Evolutionary conservation across 306 rosid genomes (phyloP).

Genomic region (Vigna mungo): DNA sequence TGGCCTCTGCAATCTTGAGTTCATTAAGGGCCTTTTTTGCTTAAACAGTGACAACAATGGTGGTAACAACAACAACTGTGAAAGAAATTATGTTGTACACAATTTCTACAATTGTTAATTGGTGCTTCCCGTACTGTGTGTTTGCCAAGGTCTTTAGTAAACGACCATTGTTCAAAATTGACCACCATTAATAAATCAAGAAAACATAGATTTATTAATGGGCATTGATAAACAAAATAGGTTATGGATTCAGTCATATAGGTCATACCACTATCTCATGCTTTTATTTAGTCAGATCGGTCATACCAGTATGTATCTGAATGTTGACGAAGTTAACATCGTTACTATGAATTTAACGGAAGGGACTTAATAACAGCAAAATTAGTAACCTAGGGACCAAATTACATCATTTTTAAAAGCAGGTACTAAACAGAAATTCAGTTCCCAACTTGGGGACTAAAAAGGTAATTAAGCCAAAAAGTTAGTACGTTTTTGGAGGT

Average conservation of each 20-base stretch:
- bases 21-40: constrained; percentile 76
- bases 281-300: too few relatives aligned
- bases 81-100: constrained; percentile 84
- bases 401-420: too few relatives aligned
- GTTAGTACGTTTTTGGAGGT: not conserved
- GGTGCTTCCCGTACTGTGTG: constrained; percentile 82
- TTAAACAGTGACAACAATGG: constrained; percentile 80
- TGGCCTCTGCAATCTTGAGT: constrained; percentile 64
- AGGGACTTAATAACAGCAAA: too few relatives aligned
- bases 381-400: too few relatives aligned
- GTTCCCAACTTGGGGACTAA: too few relatives aligned
- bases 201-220: not conserved
- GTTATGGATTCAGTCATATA: constrained; percentile 29
- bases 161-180: constrained; percentile 72
- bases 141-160: constrained; percentile 80
- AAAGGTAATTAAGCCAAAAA: too few relatives aligned
- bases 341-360: too few relatives aligned
- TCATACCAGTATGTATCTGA: too few relatives aligned
- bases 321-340: too few relatives aligned
- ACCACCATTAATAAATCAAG: constrained; percentile 29
- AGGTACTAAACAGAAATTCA: too few relatives aligned
- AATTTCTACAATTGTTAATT: constrained; percentile 81
- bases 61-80: constrained; percentile 71
- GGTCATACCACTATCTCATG: not conserved
- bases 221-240: constrained; percentile 24